A percentile compares a stretch with the other conserved stretches of the same genome.
phyloP scores from a whole-genome alignment of 192 early-diverging fungal genomes.

The Bifiguratus adelaidae region DNA sequence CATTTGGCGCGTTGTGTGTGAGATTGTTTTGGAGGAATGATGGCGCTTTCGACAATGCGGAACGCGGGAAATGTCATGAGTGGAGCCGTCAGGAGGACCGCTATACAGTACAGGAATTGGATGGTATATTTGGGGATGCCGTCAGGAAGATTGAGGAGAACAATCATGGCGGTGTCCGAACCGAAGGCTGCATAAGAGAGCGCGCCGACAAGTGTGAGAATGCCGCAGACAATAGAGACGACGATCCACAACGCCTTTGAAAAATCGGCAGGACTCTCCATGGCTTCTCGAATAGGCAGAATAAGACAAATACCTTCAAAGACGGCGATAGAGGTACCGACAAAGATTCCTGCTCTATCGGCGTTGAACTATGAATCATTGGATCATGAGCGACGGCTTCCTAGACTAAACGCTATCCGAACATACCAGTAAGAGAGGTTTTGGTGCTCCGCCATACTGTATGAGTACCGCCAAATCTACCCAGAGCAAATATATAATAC shows the following conservation, averaged over 20 bases:
- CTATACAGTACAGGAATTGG: conserved; percentile 76
- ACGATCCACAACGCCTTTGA: conserved; percentile 57
- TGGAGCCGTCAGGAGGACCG: conserved; percentile 81
- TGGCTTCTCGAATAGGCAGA: conserved; percentile 61
- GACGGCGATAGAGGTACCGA: conserved; percentile 81
- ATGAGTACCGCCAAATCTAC: conserved; percentile 59
- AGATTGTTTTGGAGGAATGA: too few species aligned
- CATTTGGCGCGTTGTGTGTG: too few species aligned
- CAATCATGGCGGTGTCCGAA: conserved; percentile 59
- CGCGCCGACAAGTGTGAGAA: conserved; percentile 62
- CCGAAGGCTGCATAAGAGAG: conserved; percentile 77
- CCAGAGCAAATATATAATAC: conserved; percentile 60
- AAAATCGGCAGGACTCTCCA: conserved; percentile 84
- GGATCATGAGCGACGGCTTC: too few species aligned
- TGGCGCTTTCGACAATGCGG: conserved; percentile 70
- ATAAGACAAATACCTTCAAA: conserved; percentile 82
- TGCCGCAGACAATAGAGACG: conserved; percentile 55
- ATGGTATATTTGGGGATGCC: conserved; percentile 49
- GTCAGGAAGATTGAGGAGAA: conserved; percentile 72
- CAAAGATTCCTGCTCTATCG: conserved; percentile 57
- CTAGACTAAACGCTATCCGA: too few species aligned
- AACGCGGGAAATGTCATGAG: conserved; percentile 80
- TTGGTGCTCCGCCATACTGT: conserved; percentile 31
- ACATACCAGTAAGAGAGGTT: conserved; percentile 16
- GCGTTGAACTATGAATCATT: conserved; percentile 44